Evolutionary conservation across 2,329 filamentous ascomycete genomes (phyloP), one percentile per base, ranked within the genome.

Genomic region (Apiospora pterosperma): DNA sequence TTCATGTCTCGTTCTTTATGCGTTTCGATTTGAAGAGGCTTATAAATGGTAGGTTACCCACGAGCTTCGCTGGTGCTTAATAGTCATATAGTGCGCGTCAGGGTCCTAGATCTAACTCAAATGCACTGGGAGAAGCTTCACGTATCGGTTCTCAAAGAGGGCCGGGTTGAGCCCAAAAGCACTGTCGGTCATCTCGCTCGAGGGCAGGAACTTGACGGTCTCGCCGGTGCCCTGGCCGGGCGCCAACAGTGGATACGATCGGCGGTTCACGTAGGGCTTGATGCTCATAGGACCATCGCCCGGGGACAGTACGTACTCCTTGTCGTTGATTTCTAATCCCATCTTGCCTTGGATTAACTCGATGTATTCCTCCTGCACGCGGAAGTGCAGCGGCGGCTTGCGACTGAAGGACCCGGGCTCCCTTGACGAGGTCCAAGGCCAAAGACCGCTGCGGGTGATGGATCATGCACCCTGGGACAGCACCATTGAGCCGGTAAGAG

Each of bases 121-220:
- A n/a, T n/a, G n/a, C n/a, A n/a, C n/a, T n/a, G n/a, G n/a, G n/a
- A n/a, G n/a, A n/a, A n/a, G n/a, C n/a, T n/a, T n/a, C n/a, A n/a
- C 28, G 55, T 70, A 71, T 69, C 70, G 70, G 41, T 70, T 71
- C 62, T 71, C 64, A n/a, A 70, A 68, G 52, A 69, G 69, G 1
- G 69, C 1, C 0, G 38, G 25, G 36, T 67, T 52, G 1, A 67
- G 38, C 11, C 62, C 10, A 55, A 64, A 67, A 1, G 23, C 23
- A 1, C 60, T 19, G 0, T 19, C 3, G 3, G 66, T 65, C 12
- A 65, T 55, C 14, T 55, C 64, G n/a, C 58, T 66, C 4, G 66
- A 68, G 0, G 68, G 31, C 5, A 68, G 21, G 62, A 68, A 65
- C 25, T 41, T n/a, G 6, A 61, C 41, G 21, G 48, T 63, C 14